Percentiles rank a stretch among this genome's conserved stretches.
Conservation (phyloP, 179 eudicot species). For the Silene vulgaris region DNA sequence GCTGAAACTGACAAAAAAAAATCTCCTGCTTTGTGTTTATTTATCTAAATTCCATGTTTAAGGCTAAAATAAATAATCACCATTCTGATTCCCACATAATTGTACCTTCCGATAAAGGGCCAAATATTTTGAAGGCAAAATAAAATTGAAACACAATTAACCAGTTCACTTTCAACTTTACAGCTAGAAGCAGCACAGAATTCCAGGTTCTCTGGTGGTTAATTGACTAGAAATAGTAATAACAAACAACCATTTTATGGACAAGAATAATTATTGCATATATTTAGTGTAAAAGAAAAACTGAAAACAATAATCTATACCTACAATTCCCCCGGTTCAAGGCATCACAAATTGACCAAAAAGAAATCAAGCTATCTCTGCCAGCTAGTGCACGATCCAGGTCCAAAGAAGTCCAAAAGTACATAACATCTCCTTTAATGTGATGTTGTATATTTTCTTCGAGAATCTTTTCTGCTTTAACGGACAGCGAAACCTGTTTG, state of each 20-base stretch:
- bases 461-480: conserved; percentile 59
- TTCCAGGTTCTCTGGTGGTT: neutral
- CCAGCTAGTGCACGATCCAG: conserved; percentile 43
- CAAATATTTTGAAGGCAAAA: neutral
- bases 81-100: neutral
- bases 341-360: conserved; percentile 91
- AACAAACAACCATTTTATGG: neutral
- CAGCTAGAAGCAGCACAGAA: neutral
- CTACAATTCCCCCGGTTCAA: conserved; percentile 87
- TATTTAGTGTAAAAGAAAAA: neutral
- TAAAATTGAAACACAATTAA: neutral
- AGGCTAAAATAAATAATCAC: neutral
- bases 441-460: conserved; percentile 57
- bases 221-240: no score
- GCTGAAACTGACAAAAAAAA: neutral
- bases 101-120: neutral
- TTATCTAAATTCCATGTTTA: neutral
- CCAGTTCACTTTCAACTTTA: neutral
- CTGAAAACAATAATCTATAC: conserved; percentile 29
- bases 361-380: conserved; percentile 46
- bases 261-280: neutral
- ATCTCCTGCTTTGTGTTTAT: neutral
- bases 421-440: conserved; percentile 67
- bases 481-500: conserved; percentile 64
- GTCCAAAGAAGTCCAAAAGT: conserved; percentile 68